Evolutionary conservation across 2,329 filamentous ascomycete genomes (phyloP).

Genomic region (Aaosphaeria pasadenensis): DNA sequence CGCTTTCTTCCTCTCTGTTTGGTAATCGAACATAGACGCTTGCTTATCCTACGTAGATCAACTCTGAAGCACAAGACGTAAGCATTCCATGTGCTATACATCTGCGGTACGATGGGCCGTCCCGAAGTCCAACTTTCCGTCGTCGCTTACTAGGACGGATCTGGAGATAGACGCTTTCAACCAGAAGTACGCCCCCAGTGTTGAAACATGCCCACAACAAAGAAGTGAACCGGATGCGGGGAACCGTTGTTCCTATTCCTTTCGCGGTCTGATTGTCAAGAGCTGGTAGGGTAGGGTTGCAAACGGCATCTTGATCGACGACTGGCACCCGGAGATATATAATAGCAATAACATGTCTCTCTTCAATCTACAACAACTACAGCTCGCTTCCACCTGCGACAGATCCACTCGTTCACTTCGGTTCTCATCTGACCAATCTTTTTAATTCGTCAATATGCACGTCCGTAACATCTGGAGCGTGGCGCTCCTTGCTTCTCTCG

Average conservation of each 20-base stretch:
- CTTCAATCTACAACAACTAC: not conserved
- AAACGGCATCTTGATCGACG: too few species aligned
- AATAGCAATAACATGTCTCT: not conserved
- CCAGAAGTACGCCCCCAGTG: not conserved
- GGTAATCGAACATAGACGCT: too few species aligned
- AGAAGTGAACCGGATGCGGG: not conserved
- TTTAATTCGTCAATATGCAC: not conserved
- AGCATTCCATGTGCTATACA: too few species aligned
- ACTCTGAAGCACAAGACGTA: too few species aligned
- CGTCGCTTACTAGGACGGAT: not conserved
- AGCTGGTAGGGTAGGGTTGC: too few species aligned
- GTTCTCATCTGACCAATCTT: not conserved
- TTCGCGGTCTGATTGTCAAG: not conserved
- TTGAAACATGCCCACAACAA: not conserved
- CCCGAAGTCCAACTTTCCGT: too few species aligned
- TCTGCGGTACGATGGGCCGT: too few species aligned
- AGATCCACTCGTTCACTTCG: not conserved
- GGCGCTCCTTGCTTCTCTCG: not conserved
- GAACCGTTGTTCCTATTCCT: conserved; percentile 10
- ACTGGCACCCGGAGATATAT: too few species aligned
- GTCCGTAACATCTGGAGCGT: not conserved
- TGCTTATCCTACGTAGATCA: too few species aligned
- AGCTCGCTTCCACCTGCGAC: not conserved
- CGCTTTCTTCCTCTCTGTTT: too few species aligned
- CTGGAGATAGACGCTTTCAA: not conserved